These are phyloP conservation scores for Penicillium sclerotiorum DNA, from an alignment of 2,329 filamentous ascomycete species.

Conservation along the genomic window DNA sequence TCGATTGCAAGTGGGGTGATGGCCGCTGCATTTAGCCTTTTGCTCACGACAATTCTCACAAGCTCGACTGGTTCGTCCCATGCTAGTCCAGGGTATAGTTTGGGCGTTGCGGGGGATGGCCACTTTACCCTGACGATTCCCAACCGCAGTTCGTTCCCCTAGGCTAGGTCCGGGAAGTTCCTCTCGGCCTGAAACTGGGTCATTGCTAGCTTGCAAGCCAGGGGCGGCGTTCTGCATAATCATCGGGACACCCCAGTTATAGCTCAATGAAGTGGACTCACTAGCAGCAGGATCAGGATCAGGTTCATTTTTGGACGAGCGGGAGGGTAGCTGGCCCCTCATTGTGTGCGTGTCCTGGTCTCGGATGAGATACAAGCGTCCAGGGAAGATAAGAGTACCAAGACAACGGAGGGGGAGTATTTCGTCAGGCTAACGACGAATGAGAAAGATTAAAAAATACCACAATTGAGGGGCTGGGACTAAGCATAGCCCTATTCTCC, in stretches of 20 bases:
- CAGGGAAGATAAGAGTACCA: background rate
- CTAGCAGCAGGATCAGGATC: constrained; percentile 6
- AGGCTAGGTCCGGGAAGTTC: constrained; percentile 10
- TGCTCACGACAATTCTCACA: constrained; percentile 50
- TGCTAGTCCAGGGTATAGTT: constrained; percentile 26
- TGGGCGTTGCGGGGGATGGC: constrained; percentile 32
- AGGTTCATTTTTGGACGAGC: constrained; percentile 6
- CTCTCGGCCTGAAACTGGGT: constrained; percentile 17
- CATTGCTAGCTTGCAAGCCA: constrained; percentile 17
- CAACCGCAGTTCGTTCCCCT: no score
- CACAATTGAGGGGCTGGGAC: constrained; percentile 6
- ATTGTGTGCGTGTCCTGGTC: constrained; percentile 2
- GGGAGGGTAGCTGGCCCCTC: constrained; percentile 10
- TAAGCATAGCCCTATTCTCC: background rate
- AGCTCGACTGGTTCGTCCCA: constrained; percentile 40
- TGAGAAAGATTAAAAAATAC: constrained; percentile 5
- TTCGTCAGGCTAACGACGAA: constrained; percentile 9
- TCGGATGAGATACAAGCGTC: background rate
- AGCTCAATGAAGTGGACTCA: constrained; percentile 7
- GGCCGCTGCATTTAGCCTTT: constrained; percentile 51
- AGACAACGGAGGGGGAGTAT: background rate
- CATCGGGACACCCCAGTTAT: constrained; percentile 18
- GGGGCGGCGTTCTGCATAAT: constrained; percentile 17
- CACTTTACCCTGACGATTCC: constrained; percentile 33
- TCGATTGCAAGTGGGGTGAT: constrained; percentile 46